phyloP scores from a whole-genome alignment of 2,329 filamentous ascomycete genomes.

The Aspergillus pseudoglaucus region DNA sequence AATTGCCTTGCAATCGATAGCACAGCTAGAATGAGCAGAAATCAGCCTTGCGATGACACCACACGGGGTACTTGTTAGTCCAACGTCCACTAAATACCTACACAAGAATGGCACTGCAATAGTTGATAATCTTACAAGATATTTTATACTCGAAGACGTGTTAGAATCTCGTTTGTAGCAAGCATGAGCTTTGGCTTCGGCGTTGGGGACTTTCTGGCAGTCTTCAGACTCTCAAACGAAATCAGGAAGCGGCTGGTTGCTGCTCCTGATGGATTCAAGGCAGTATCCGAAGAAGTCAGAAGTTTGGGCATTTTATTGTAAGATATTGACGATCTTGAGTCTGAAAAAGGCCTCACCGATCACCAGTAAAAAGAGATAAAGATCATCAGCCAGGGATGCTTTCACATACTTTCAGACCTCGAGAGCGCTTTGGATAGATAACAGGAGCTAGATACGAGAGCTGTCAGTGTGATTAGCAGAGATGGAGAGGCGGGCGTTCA shows the following conservation, averaged over 20 bases:
- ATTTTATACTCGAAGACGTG: no score
- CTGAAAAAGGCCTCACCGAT: not conserved
- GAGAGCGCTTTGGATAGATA: not conserved
- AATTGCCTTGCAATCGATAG: no score
- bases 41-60: no score
- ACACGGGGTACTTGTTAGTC: no score
- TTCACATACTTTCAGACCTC: not conserved
- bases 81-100: no score
- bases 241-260: slow-evolving; percentile 1
- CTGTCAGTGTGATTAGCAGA: slow-evolving; percentile 1
- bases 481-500: slow-evolving; percentile 4
- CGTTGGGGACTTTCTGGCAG: slow-evolving; percentile 1
- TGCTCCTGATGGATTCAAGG: not conserved
- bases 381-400: not conserved
- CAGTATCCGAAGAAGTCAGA: not conserved
- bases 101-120: no score
- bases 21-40: no score
- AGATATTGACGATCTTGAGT: not conserved
- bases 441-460: not conserved
- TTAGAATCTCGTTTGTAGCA: no score
- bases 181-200: slow-evolving; percentile 4
- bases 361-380: not conserved
- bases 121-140: no score
- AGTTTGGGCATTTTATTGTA: not conserved
- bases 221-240: not conserved